phyloP scores from a whole-genome alignment of 352 stramenopile species.

The Sclerospora graminicola region DNA sequence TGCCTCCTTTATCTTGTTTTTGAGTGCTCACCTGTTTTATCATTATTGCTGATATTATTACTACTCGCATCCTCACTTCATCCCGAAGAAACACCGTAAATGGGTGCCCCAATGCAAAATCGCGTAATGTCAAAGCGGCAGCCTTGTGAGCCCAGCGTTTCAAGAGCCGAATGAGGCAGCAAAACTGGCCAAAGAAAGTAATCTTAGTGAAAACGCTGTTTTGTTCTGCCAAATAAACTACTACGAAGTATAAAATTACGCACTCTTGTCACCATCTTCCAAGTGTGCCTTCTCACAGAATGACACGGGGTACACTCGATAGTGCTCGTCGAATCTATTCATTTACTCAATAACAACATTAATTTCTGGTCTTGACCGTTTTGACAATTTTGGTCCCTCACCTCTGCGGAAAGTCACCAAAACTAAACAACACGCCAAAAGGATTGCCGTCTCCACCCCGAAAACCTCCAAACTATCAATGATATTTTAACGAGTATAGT shows the following conservation, averaged over 20 bases:
- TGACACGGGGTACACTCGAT: conserved; percentile 79
- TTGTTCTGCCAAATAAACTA: background rate
- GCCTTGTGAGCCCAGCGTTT: conserved; percentile 91
- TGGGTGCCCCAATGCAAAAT: too few species aligned
- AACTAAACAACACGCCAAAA: conserved; percentile 74
- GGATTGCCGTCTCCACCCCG: conserved; percentile 66
- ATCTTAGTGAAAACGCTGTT: conserved; percentile 1
- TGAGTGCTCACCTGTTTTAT: too few species aligned
- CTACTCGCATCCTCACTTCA: too few species aligned
- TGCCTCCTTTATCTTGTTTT: too few species aligned
- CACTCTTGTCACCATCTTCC: conserved; percentile 86
- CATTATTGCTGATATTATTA: too few species aligned
- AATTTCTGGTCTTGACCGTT: background rate
- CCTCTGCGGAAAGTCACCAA: conserved; percentile 64
- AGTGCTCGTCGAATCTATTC: conserved; percentile 77
- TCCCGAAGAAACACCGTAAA: too few species aligned
- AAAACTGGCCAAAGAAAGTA: conserved; percentile 66
- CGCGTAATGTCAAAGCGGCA: too few species aligned
- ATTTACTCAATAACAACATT: background rate
- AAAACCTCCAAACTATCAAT: conserved; percentile 54
- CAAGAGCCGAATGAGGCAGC: conserved; percentile 94
- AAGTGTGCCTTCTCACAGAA: conserved; percentile 82
- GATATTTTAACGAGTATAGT: background rate
- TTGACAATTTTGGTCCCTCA: conserved; percentile 8
- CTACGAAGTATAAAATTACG: conserved; percentile 15